Conservation (phyloP, 192 early-diverging fungal genomes). For the Linnemannia exigua region DNA sequence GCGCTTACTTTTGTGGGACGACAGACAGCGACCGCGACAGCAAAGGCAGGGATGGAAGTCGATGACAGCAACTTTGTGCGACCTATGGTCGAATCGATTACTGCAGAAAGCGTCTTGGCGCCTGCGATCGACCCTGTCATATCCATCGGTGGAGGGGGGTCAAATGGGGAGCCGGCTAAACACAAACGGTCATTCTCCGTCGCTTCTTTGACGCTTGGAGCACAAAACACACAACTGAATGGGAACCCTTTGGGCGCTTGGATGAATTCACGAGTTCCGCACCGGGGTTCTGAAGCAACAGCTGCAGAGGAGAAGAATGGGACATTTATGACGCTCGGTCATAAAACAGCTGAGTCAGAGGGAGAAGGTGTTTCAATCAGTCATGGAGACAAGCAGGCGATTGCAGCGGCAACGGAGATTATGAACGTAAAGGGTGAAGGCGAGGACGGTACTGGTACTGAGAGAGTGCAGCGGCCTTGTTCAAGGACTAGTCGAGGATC, state of each 20-base stretch:
- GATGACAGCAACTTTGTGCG: neutral
- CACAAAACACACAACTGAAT: neutral
- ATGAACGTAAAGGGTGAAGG: neutral
- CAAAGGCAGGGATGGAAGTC: neutral
- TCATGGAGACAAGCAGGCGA: neutral
- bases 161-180: neutral
- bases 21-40: neutral
- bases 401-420: no score
- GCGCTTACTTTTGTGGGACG: neutral
- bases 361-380: neutral
- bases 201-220: neutral
- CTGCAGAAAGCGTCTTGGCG: neutral
- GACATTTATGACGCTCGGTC: neutral
- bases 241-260: slow-evolving; percentile 14
- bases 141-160: neutral
- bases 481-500: neutral
- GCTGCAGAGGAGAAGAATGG: neutral
- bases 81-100: neutral
- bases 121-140: no score
- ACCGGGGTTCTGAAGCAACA: neutral
- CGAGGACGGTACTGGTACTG: neutral
- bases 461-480: neutral
- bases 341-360: neutral
- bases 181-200: neutral
- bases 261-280: slow-evolving; percentile 7